Percentiles rank a stretch among this genome's conserved stretches.
phyloP scores from a whole-genome alignment of 148 eudicot species.

The Chenopodium berlandieri region DNA sequence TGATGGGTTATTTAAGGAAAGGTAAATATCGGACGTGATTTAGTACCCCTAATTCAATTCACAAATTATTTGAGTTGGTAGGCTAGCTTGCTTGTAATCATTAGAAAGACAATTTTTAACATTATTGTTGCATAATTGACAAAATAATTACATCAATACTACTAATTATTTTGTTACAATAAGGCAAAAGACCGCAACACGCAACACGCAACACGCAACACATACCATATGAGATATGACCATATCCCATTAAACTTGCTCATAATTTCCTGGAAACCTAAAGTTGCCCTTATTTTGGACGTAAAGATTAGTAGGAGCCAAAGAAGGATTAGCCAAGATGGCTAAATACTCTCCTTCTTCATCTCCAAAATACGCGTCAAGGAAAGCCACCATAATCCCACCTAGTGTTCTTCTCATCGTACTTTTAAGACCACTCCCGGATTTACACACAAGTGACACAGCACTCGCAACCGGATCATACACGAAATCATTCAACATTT shows the following conservation, averaged over 20 bases:
- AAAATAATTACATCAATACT: too few relatives aligned
- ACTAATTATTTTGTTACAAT: too few relatives aligned
- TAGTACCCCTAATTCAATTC: too few relatives aligned
- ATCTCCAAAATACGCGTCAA: not conserved
- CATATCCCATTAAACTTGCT: not conserved
- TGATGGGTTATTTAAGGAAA: too few relatives aligned
- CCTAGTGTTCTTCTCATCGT: not conserved
- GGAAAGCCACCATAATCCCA: conserved; percentile 9
- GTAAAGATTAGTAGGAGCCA: conserved; percentile 6
- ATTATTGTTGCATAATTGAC: too few relatives aligned
- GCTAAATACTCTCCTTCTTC: not conserved
- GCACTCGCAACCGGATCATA: not conserved
- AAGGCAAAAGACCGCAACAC: too few relatives aligned
- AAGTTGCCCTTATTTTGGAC: not conserved
- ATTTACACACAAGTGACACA: not conserved
- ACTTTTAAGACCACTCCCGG: not conserved
- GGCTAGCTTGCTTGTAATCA: too few relatives aligned
- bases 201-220: too few relatives aligned
- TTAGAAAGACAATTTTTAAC: too few relatives aligned
- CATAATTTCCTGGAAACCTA: not conserved
- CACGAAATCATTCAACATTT: not conserved
- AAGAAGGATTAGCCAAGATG: not conserved
- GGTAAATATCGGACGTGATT: too few relatives aligned
- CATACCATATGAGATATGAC: too few relatives aligned
- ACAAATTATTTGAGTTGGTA: too few relatives aligned